Evolutionary conservation across 495 filamentous ascomycete genomes (phyloP), one percentile per base, ranked within the genome.

Genomic region (Penicillium arizonense): DNA sequence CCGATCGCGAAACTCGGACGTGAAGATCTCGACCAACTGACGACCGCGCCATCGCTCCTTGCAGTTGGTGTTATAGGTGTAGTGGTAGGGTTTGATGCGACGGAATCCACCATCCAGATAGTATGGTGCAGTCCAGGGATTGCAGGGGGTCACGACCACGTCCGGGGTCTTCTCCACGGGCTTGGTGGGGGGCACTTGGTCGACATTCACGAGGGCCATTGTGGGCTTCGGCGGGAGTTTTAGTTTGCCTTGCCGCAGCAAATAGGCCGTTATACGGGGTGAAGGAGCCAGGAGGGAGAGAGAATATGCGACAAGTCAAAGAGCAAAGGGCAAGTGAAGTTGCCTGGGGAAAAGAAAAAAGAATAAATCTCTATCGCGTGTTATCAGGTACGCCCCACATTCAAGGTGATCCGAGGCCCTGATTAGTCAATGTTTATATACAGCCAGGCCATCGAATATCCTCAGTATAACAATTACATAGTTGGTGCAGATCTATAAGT

Each of bases 51-150:
- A 96, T 68, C 91, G 80, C 73, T 94, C 81, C 64, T 96, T 97
- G 73, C 87, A 93, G 67, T 86, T 88, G 2, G 91, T 96, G 61
- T 96, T 96, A 70, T 96, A 97, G 3, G 94, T 96, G 64, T 82
- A 97, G 63, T 94, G 81, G 62, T 97, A 97, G 5, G 92, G 93
- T n/a, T 77, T 74, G 12, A 96, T 89, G 30, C 89, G 83, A 33
- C 92, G 84, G 35, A 96, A 69, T 9, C 87, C 89, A 58, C 85
- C 82, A 46, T 94, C 87, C 48, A 96, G 70, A 57, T 85, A 88
- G 67, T 96, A 96, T 9, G 80, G 83, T 49, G 61, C 55, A 51
- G 87, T 84, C 81, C 79, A 87, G 8, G 83, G 80, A 56, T 87
- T 83, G 57, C 76, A 80, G 16, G 87, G 85, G 0, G 85, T 86